Conservation (phyloP, 495 filamentous ascomycete genomes). For the Trichocladium uniseriatum region DNA sequence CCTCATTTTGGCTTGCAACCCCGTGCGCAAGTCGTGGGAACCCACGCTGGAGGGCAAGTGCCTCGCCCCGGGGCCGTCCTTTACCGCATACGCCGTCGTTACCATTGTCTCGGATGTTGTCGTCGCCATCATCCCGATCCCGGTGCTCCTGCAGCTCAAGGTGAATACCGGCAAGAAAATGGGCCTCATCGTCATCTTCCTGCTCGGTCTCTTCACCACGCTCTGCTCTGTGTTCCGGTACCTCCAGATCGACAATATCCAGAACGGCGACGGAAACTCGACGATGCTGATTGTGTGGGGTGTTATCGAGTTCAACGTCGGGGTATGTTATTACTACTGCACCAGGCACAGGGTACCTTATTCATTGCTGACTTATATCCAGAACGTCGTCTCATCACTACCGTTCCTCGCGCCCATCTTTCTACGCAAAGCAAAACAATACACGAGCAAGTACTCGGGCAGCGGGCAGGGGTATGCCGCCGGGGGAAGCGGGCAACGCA, state of each 20-base stretch:
- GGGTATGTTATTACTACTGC: constrained; percentile 16
- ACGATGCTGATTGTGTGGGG: constrained; percentile 52
- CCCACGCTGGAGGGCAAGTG: constrained; percentile 33
- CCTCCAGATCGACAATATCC: constrained; percentile 44
- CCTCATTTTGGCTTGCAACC: constrained; percentile 45
- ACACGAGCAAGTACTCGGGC: constrained; percentile 21
- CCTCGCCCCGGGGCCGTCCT: constrained; percentile 41
- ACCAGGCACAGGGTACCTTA: neutral
- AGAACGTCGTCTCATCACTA: constrained; percentile 42
- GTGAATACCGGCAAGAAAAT: constrained; percentile 43
- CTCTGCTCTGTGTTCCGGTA: constrained; percentile 48
- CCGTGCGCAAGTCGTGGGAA: constrained; percentile 44
- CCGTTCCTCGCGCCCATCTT: constrained; percentile 41
- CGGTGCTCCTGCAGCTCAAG: constrained; percentile 43
- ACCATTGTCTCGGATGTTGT: constrained; percentile 46
- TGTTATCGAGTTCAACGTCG: constrained; percentile 50
- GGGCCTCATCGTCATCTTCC: constrained; percentile 45
- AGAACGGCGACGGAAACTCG: constrained; percentile 44
- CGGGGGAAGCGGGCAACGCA: constrained; percentile 18
- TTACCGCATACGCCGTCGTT: constrained; percentile 45
- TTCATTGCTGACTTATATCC: constrained; percentile 8
- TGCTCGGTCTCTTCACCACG: constrained; percentile 50
- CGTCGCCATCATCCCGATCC: constrained; percentile 46
- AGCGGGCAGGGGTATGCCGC: constrained; percentile 4
- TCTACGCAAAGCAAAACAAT: constrained; percentile 28